phyloP scores from a whole-genome alignment of 306 rosid species.

The Trifolium repens region DNA sequence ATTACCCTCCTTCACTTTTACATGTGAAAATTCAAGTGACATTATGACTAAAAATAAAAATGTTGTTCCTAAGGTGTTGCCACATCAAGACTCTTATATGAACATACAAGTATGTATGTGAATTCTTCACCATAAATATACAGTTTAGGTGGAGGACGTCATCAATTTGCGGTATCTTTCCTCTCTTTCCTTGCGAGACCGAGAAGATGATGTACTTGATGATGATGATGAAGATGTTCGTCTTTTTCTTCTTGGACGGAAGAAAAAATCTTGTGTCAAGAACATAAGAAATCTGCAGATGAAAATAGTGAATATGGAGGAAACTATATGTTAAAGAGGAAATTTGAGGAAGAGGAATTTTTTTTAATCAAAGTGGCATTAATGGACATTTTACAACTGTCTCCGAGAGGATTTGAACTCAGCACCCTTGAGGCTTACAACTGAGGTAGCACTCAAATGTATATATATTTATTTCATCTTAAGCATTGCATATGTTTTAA shows the following conservation, averaged over 20 bases:
- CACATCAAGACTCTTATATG: slow-evolving; percentile 38
- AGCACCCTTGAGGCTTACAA: too few species aligned
- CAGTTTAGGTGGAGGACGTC: slow-evolving; percentile 37
- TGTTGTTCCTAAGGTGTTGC: slow-evolving; percentile 41
- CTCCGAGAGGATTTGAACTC: too few species aligned
- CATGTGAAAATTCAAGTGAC: slow-evolving; percentile 41
- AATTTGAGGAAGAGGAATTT: too few species aligned
- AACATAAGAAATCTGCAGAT: slow-evolving; percentile 82
- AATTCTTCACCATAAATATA: slow-evolving; percentile 28
- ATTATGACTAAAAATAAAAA: slow-evolving; percentile 30
- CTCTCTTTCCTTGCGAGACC: slow-evolving; percentile 51
- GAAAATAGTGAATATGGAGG: slow-evolving; percentile 36
- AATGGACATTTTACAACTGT: too few species aligned
- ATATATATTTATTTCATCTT: background rate
- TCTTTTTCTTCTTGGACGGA: slow-evolving; percentile 64
- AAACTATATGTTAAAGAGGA: background rate
- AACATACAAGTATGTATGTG: slow-evolving; percentile 35
- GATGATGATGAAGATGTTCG: slow-evolving; percentile 13
- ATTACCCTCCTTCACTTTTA: slow-evolving; percentile 43
- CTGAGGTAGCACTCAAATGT: too few species aligned
- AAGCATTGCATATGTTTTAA: background rate
- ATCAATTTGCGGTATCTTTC: slow-evolving; percentile 73
- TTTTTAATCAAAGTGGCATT: too few species aligned
- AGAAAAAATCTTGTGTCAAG: slow-evolving; percentile 93
- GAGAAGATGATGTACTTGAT: slow-evolving; percentile 39